Evolutionary conservation across 2,329 filamentous ascomycete genomes (phyloP), one percentile per base, ranked within the genome.

Genomic region (Pyricularia pennisetigena): DNA sequence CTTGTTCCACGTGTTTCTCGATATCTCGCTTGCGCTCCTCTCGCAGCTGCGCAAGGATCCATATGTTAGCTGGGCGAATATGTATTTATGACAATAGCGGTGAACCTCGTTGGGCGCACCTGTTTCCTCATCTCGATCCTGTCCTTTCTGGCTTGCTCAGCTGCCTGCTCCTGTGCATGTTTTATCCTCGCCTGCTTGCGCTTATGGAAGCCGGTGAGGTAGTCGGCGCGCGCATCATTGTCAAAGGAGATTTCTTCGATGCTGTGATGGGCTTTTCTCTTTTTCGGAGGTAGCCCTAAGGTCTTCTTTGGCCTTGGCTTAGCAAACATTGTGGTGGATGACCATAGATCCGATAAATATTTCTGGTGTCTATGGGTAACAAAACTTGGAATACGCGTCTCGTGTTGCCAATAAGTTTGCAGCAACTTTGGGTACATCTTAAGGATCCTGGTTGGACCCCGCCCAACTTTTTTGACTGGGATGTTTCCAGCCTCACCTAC

Each of bases 161-260:
- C 88, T 3, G 92, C 92, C 73, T 90, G 84, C 72, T 95, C 93
- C 75, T 95, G 91, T 1, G 94, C 94, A 78, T 89, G 83, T 81
- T 97, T 96, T 72, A 89, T 88, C 54, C 95, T 86, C 77, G 93
- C 90, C 67, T 91, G 81, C 79, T 97, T 98, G 78, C 95, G 90
- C 84, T 98, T 99, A 82, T 94, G 94, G 80, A 99, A 99, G 2
- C 95, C 95, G 0, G 93, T 97, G 69, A 99, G 84, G 76, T 92
- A 99, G 75, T 98, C 93, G 71, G 90, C 82, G 71, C 95, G 89
- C 64, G 91, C 91, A 70, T 85, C 83, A 70, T 85, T 81, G 80
- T 99, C 93, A 80, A 98, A 99, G 67, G 82, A 87, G 78, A 99
- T 90, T 77, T 97, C 92, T 75, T 94, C 92, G 70, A 92, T 82